Base-by-base conservation (phyloP, 106 monocot species). In the Apostasia shenzhenica region DNA sequence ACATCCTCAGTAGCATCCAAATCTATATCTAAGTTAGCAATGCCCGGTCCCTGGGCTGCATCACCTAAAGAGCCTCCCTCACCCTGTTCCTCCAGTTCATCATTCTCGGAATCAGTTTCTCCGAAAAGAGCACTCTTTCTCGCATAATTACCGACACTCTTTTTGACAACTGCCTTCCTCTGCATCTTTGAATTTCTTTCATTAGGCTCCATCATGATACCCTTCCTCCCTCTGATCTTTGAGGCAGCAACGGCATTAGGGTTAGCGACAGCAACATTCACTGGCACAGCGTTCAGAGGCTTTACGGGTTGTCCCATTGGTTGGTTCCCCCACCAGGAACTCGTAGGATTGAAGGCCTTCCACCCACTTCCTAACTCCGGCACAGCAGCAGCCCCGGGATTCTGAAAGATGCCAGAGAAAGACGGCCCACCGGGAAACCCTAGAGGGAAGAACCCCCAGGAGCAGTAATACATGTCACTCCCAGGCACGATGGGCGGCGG, bases 391-490 rank as follows among this genome's bases (percentile, higher is more conserved):
- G 63, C 46, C 3, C 48, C 43, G 26, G 11, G 37, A 43, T 65
- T 65, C 10, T 46, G 48, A 48, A 65, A 65, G 37, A 48, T 48
- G 37, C 48, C 8, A n/a, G 26, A 26, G 26, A 26, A 26, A 26
- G 26, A 26, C 26, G 26, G 26, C 26, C 26, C 26, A 26, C 65
- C 65, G 43, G 65, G 65, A 49, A 65, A 65, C 47, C 94, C 93
- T 2, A 94, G 64, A 5, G 93, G 93, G 63, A 78, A 84, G 66
- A 87, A 82, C 0, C 86, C 93, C 93, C 93, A 94, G 0, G 78
- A 72, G 73, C 93, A 94, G 69, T 81, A 94, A 41, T 94, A 94
- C 71, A 69, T 71, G 43, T 94, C 84, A 1, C 84, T 80, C 11
- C 84, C 89, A 1, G 89, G 86, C 41, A 94, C 93, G 45, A 83